phyloP scores from a whole-genome alignment of 805 yeast species.

The Zygotorulaspora chibaensis region DNA sequence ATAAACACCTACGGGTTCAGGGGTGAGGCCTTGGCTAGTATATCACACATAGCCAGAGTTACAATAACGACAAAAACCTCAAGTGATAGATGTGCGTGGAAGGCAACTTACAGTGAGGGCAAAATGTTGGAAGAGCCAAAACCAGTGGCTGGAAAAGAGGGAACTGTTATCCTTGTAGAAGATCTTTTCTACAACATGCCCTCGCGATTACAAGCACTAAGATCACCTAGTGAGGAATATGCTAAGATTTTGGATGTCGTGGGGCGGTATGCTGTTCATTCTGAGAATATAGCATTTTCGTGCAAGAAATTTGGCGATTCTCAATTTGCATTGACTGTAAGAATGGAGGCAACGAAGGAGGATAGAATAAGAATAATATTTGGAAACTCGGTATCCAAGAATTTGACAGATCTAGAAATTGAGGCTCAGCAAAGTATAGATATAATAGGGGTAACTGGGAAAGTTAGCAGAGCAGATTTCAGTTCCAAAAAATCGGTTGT shows the following conservation, averaged over 20 bases:
- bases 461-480: slow-evolving; percentile 67
- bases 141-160: slow-evolving; percentile 81
- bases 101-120: slow-evolving; percentile 65
- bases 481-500: slow-evolving; percentile 55
- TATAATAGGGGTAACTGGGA: slow-evolving; percentile 50
- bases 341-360: slow-evolving; percentile 44
- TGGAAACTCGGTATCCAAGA: slow-evolving; percentile 65
- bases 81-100: slow-evolving; percentile 64
- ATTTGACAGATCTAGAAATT: slow-evolving; percentile 48
- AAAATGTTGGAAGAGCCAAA: slow-evolving; percentile 51
- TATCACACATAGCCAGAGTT: slow-evolving; percentile 82
- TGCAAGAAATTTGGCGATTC: slow-evolving; percentile 79
- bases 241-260: slow-evolving; percentile 74
- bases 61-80: slow-evolving; percentile 71
- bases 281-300: slow-evolving; percentile 62
- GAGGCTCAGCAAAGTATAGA: slow-evolving; percentile 43
- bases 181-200: slow-evolving; percentile 88
- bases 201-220: slow-evolving; percentile 64
- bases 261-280: slow-evolving; percentile 77
- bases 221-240: slow-evolving; percentile 69
- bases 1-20: slow-evolving; percentile 88
- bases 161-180: slow-evolving; percentile 81
- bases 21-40: slow-evolving; percentile 94
- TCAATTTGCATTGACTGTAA: slow-evolving; percentile 57
- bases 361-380: slow-evolving; percentile 73